Evolutionary conservation across 768 basidiomycete species (phyloP).

Genomic region (Kwoniella heveanensis): DNA sequence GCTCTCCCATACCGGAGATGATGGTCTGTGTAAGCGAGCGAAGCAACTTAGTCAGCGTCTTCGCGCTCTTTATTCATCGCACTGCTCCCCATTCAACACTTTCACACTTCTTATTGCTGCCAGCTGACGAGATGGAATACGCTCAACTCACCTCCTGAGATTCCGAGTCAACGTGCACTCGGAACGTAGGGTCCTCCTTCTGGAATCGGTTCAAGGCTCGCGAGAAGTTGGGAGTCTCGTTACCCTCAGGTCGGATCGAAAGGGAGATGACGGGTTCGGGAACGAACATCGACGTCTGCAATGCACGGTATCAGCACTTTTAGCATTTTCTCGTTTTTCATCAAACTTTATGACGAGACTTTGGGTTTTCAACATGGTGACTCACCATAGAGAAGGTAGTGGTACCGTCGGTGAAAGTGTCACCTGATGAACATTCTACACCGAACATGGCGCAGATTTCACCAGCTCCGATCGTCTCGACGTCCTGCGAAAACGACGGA

Average conservation of each 20-base stretch:
- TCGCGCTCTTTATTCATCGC: too few species aligned
- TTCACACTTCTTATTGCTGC: too few species aligned
- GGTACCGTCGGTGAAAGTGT: slow-evolving; percentile 93
- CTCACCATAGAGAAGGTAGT: slow-evolving; percentile 89
- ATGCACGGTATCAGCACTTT: not conserved
- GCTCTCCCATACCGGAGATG: slow-evolving; percentile 99
- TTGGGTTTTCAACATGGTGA: slow-evolving; percentile 24
- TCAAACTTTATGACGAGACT: not conserved
- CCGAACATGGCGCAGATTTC: slow-evolving; percentile 99
- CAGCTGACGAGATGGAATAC: not conserved
- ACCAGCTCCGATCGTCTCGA: slow-evolving; percentile 89
- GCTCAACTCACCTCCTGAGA: slow-evolving; percentile 75
- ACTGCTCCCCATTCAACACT: too few species aligned
- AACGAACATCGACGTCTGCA: slow-evolving; percentile 94
- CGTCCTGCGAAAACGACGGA: slow-evolving; percentile 64
- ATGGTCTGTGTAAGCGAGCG: slow-evolving; percentile 69
- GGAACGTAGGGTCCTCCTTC: slow-evolving; percentile 98
- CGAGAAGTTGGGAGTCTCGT: slow-evolving; percentile 94
- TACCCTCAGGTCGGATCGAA: slow-evolving; percentile 84
- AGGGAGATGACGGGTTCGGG: slow-evolving; percentile 98
- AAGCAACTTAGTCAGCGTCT: too few species aligned
- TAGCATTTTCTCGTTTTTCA: not conserved
- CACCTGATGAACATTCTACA: slow-evolving; percentile 95
- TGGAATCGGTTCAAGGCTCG: slow-evolving; percentile 96
- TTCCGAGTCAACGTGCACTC: slow-evolving; percentile 90